Evolutionary conservation across 192 early-diverging fungal species (phyloP), one percentile per base, ranked within the genome.

Genomic region (Coemansia sp.): DNA sequence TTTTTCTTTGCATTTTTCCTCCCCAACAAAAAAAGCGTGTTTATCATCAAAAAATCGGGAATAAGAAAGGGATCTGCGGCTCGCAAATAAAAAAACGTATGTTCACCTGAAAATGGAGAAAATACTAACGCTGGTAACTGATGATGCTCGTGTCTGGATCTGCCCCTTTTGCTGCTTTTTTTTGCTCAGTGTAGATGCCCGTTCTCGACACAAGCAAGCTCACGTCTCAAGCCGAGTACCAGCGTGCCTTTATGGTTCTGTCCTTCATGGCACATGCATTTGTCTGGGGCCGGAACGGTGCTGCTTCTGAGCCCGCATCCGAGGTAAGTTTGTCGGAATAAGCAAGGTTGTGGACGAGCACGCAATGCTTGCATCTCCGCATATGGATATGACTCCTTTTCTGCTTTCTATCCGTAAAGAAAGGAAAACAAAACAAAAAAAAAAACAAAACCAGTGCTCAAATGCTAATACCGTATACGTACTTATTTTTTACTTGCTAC

Each of bases 231-330:
- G 83, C 87, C 52, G 95, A 98, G 81, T 91, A 88, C 71, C 88
- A 90, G 62, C 86, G 97, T 54, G 95, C 92, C n/a, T 97, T 93
- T 68, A 69, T 92, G 28, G 86, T 97, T 33, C 83, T 97, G 15
- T 92, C 91, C 37, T 92, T 96, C 74, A 82, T 99, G 57, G 93
- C 91, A 5, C 96, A 97, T 67, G 92, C 91, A 14, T 97, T 91
- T 77, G 89, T 99, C 4, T 96, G 95, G 94, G 93, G 95, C 20
- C 91, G 94, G 56, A 90, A 90, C 63, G 90, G 93, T 43, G 78
- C 79, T 28, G 84, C 84, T 32, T 87, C 81, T 52, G 80, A 82
- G 72, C 72, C 75, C 5, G 80, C 80, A 28, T 70, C 85, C n/a
- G 91, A 91, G 80, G 91, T 90, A 85, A 65, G 68, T 71, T 28